phyloP scores from a whole-genome alignment of 495 filamentous ascomycete genomes.

The Viridothelium virens region DNA sequence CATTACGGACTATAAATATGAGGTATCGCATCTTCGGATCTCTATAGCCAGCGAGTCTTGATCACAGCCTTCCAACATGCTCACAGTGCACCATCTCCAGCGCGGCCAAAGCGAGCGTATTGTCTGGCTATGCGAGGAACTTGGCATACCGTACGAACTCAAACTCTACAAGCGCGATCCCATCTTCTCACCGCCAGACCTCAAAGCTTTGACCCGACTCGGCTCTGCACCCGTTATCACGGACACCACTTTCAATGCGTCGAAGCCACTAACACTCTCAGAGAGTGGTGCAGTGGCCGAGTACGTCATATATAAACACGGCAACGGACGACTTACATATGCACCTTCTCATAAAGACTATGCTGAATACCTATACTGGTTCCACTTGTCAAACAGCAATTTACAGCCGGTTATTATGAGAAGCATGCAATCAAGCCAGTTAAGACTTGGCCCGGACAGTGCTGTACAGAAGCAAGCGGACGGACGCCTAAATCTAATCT shows the following conservation, averaged over 20 bases:
- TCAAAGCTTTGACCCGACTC: slow-evolving; percentile 44
- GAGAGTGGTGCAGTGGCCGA: slow-evolving; percentile 50
- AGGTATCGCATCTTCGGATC: no score
- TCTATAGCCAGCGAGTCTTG: no score
- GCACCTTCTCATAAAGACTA: slow-evolving; percentile 41
- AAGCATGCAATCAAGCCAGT: slow-evolving; percentile 16
- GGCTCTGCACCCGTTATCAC: slow-evolving; percentile 51
- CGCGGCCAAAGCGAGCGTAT: slow-evolving; percentile 54
- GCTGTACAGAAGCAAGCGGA: slow-evolving; percentile 19
- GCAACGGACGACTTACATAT: slow-evolving; percentile 39
- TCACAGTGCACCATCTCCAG: slow-evolving; percentile 53
- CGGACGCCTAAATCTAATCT: slow-evolving; percentile 25
- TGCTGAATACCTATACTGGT: slow-evolving; percentile 53
- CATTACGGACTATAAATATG: no score
- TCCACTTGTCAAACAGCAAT: slow-evolving; percentile 52
- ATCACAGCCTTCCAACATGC: slow-evolving; percentile 12
- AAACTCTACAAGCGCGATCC: slow-evolving; percentile 46
- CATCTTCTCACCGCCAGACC: slow-evolving; percentile 46
- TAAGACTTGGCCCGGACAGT: slow-evolving; percentile 20
- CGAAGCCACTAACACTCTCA: slow-evolving; percentile 38
- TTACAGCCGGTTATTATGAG: slow-evolving; percentile 38
- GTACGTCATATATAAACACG: slow-evolving; percentile 49
- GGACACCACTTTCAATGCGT: slow-evolving; percentile 33
- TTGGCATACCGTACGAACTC: slow-evolving; percentile 46
- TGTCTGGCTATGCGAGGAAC: slow-evolving; percentile 57